Conservation (phyloP, 2,329 filamentous ascomycete genomes). For the Epichloe uncinata region DNA sequence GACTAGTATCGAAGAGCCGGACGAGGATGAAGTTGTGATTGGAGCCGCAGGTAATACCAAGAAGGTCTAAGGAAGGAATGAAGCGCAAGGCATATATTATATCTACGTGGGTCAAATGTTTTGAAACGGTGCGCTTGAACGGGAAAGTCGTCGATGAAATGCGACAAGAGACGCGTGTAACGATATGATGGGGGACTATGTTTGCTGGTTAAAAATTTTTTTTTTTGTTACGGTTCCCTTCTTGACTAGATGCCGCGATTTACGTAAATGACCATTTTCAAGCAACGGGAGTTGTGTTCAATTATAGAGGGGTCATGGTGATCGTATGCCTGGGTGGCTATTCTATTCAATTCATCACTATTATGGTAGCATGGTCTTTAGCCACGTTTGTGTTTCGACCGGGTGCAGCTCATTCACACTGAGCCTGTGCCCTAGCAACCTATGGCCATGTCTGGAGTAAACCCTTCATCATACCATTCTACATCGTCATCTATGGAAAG, state of each 20-base stretch:
- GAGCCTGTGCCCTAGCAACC: no score
- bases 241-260: not conserved
- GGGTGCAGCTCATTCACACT: no score
- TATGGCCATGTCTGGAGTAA: no score
- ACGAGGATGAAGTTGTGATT: slow-evolving; percentile 37
- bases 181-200: not conserved
- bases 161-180: not conserved
- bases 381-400: no score
- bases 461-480: no score
- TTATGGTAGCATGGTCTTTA: not conserved
- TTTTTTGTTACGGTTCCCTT: not conserved
- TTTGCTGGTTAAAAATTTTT: not conserved
- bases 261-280: slow-evolving; percentile 5
- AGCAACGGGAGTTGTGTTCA: not conserved
- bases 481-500: no score
- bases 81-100: not conserved
- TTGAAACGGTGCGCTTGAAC: not conserved
- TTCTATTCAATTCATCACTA: no score
- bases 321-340: not conserved
- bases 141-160: not conserved
- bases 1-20: slow-evolving; percentile 47
- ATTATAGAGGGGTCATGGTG: no score
- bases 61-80: not conserved
- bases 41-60: not conserved
- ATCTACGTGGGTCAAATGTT: not conserved